These are phyloP conservation scores for Pouteria campechiana DNA, from an alignment of 179 eudicot species.

Conservation along the genomic window DNA sequence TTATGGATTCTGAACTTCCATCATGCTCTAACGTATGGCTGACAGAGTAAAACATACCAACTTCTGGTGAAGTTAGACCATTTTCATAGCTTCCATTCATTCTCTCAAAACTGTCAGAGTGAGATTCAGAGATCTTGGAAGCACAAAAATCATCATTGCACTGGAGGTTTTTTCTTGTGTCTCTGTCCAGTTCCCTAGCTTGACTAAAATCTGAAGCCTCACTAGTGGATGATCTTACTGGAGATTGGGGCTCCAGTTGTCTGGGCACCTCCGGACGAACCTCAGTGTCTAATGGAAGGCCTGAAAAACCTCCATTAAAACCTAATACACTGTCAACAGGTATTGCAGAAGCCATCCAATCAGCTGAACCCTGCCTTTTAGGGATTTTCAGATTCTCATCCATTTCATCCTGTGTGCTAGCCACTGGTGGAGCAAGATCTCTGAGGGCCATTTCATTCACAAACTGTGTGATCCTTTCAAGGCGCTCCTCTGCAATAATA, in stretches of 20 bases:
- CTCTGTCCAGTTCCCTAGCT: constrained; percentile 28
- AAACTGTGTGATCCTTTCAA: constrained; percentile 79
- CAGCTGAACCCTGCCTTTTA: constrained; percentile 16
- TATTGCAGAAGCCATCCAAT: constrained; percentile 79
- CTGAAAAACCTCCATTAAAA: constrained; percentile 81
- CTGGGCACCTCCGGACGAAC: constrained; percentile 36
- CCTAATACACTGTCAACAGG: constrained; percentile 72
- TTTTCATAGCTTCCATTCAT: constrained; percentile 21
- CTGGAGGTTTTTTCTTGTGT: constrained; percentile 26
- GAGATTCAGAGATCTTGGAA: constrained; percentile 39
- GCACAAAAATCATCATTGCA: constrained; percentile 35
- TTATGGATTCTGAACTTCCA: constrained; percentile 48
- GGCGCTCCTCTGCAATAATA: constrained; percentile 86
- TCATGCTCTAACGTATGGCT: constrained; percentile 39
- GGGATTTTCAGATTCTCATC: constrained; percentile 33
- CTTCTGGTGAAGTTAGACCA: constrained; percentile 28
- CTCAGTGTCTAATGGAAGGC: constrained; percentile 54
- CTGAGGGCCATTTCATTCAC: constrained; percentile 51
- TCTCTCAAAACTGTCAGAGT: constrained; percentile 25
- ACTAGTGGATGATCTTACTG: constrained; percentile 41
- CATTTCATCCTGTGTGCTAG: constrained; percentile 24
- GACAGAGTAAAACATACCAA: constrained; percentile 19
- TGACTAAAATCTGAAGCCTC: constrained; percentile 58
- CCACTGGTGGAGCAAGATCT: constrained; percentile 27
- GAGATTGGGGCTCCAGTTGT: constrained; percentile 38